Base-by-base conservation (phyloP, 2,329 filamentous ascomycete species). In the Neofusicoccum kwambonambiense region DNA sequence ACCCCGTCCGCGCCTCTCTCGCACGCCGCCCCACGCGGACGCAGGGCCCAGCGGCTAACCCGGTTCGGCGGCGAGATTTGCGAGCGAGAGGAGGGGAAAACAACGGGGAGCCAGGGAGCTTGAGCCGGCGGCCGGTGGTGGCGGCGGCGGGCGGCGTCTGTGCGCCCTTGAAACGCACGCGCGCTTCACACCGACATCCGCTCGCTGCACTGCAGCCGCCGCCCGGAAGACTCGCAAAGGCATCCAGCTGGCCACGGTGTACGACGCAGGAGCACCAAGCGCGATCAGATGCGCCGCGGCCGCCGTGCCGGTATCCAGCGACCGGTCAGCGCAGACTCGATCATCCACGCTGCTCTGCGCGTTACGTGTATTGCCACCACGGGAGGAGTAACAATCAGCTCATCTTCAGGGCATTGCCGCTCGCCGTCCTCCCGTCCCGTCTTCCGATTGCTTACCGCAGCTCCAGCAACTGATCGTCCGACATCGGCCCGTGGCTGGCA, bases 181-280 rank as follows among this genome's bases (percentile, higher is more conserved):
- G 39, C 39, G 11, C 15, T 44, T 42, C 39, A 57, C 52, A 58
- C 54, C 54, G 54, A 58, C 54, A 58, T 45, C 54, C 54, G 54
- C 39, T 11, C 22, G 17, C 19, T 15, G 37, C 37, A 39, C 35
- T 39, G 35, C 35, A 39, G 35, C 35, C 35, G 35, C 4, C 35
- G 35, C 35, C 35, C 7, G 35, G 12, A 12, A 11, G 37, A 39
- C 13, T 39, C 37, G 37, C 13, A 12, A 12, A 39, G 37, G 37
- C 13, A 39, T 9, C 37, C 27, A 31, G 27, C 27, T 31, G 27
- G 27, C 22, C 22, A 22, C 22, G 22, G 22, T 22, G 22, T 22
- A 22, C 22, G 22, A 22, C 22, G 22, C 22, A 22, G 22, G 22
- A 22, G 22, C 22, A 22, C 22, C 22, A 22, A 22, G 22, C 27